Evolutionary conservation across 2,329 filamentous ascomycete species (phyloP).

Genomic region (Ilyonectria robusta): DNA sequence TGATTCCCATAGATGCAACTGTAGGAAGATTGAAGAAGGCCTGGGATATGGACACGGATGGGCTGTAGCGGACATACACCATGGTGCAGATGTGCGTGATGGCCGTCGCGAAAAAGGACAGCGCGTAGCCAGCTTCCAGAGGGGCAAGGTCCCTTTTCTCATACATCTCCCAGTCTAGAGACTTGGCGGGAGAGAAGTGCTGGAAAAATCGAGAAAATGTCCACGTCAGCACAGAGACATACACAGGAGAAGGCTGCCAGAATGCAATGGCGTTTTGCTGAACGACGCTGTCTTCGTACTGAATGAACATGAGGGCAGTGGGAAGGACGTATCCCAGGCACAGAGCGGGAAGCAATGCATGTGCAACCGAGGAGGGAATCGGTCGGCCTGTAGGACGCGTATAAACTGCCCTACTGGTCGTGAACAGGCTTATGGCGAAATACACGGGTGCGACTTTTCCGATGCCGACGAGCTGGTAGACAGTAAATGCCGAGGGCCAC

Average conservation of each 20-base stretch:
- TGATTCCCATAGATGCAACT: too few species aligned
- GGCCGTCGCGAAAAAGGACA: background rate
- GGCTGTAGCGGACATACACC: background rate
- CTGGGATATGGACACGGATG: background rate
- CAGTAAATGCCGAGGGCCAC: too few species aligned
- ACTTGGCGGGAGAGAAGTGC: background rate
- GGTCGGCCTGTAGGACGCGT: too few species aligned
- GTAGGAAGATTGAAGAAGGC: background rate
- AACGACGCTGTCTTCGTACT: too few species aligned
- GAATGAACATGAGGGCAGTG: background rate
- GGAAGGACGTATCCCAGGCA: background rate
- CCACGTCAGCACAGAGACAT: too few species aligned
- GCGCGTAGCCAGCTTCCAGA: background rate
- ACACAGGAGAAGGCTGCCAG: background rate
- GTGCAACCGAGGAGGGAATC: background rate
- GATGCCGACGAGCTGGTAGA: too few species aligned
- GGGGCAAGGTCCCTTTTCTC: background rate
- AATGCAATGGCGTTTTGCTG: background rate
- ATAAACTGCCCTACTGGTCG: too few species aligned
- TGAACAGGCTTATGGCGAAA: too few species aligned
- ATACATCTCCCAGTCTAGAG: background rate
- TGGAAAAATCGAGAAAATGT: background rate
- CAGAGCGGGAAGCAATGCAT: background rate
- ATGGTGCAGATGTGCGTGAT: too few species aligned
- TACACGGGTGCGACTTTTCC: too few species aligned